These are phyloP conservation scores for Carallia brachiata DNA, from an alignment of 345 rosid species.

Conservation along the genomic window DNA sequence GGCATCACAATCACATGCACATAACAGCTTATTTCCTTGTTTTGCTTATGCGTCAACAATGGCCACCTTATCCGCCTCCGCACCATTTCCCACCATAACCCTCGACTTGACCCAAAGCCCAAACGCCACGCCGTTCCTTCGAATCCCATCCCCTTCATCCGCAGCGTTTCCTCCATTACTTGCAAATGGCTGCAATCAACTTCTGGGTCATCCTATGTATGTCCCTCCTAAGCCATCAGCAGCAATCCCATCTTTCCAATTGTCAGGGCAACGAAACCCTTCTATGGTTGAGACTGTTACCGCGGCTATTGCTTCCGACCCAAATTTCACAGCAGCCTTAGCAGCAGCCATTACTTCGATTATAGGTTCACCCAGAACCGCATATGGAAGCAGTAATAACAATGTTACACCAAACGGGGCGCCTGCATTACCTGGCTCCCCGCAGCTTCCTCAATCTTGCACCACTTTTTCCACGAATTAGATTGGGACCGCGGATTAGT, in stretches of 20 bases:
- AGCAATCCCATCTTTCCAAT: slow-evolving; percentile 15
- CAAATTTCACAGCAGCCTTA: slow-evolving; percentile 75
- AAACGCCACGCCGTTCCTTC: slow-evolving; percentile 38
- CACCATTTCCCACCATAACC: slow-evolving; percentile 78
- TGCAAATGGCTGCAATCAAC: slow-evolving; percentile 26
- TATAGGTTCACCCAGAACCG: slow-evolving; percentile 32
- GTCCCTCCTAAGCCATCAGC: slow-evolving; percentile 24
- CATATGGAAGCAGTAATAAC: slow-evolving; percentile 17
- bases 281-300: slow-evolving; percentile 67
- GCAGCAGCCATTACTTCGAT: slow-evolving; percentile 73
- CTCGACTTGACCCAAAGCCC: slow-evolving; percentile 75
- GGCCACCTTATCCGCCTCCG: slow-evolving; percentile 62
- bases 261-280: slow-evolving; percentile 43
- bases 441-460: slow-evolving; percentile 90
- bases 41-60: slow-evolving; percentile 67
- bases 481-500: neutral
- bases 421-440: slow-evolving; percentile 50
- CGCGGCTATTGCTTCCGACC: slow-evolving; percentile 79
- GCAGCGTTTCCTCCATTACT: slow-evolving; percentile 47
- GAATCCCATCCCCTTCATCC: slow-evolving; percentile 22
- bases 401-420: slow-evolving; percentile 22
- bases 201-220: slow-evolving; percentile 36
- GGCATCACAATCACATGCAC: slow-evolving; percentile 12
- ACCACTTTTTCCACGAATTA: slow-evolving; percentile 80
- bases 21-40: slow-evolving; percentile 38